Base-by-base conservation (phyloP, 2,329 filamentous ascomycete genomes). In the Phialocephala subalpina region DNA sequence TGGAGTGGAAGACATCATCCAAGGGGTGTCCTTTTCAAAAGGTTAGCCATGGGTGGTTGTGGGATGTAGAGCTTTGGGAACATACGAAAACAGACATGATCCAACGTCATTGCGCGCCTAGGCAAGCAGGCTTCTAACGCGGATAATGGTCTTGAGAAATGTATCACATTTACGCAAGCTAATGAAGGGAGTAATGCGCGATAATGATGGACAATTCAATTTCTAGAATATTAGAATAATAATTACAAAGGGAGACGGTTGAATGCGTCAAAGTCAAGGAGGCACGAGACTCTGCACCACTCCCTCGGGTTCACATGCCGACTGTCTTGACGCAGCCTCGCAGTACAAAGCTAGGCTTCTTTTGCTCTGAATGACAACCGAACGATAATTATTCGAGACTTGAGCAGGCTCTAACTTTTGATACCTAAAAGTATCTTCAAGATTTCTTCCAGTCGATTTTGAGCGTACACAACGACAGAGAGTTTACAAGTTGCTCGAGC, bases 1-100 rank as follows among this genome's bases (percentile, higher is more conserved):
- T 57, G 75, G 72, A 67, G 73, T 73, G 53, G 70, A 70, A 70
- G 75, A 75, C 76, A 77, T 77, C 71, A 77, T 70, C 76, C 76
- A 78, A 59, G 75, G 76, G 62, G 74, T 78, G 58, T 78, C 76
- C 76, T 78, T 59, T 52, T 35, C 42, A 25, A 42, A 38, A 56
- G 38, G 36, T 57, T 38, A 57, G 55, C 55, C 55, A 57, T 57
- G 8, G 6, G 29, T 27, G 36, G 55, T 36, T 11, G 8, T n/a
- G 55, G 36, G 14, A 16, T 60, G 60, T 58, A 33, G 53, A 63
- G 56, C 49, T 62, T 64, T 59, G 66, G 63, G 65, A 68, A 63
- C 69, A 59, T 74, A 77, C 76, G 69, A 77, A 74, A 60, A 75
- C 76, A 69, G 76, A 75, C 76, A 77, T 77, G 68, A 40, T 25